Conservation (phyloP, 805 yeast species). For the Candida michaelii region DNA sequence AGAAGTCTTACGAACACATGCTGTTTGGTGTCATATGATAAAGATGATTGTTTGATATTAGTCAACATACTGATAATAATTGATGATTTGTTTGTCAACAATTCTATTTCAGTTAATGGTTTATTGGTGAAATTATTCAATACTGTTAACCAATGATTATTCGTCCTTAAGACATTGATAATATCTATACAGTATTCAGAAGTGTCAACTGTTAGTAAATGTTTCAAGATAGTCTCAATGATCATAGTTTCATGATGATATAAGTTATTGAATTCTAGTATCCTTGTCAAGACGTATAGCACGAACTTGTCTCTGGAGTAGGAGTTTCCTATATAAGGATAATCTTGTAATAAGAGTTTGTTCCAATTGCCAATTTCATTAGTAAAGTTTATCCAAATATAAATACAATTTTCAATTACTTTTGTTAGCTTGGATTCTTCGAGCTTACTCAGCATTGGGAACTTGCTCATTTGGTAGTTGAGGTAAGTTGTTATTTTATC, state of each 20-base stretch:
- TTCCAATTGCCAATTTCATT: slow-evolving; percentile 32
- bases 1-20: slow-evolving; percentile 13
- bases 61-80: slow-evolving; percentile 5
- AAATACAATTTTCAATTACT: slow-evolving; percentile 27
- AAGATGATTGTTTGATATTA: background rate
- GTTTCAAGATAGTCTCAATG: slow-evolving; percentile 21
- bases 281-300: slow-evolving; percentile 26
- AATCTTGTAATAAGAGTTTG: slow-evolving; percentile 34
- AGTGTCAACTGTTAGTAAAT: slow-evolving; percentile 25
- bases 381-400: slow-evolving; percentile 29
- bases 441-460: slow-evolving; percentile 25
- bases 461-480: slow-evolving; percentile 34
- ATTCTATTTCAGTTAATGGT: slow-evolving; percentile 9
- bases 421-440: slow-evolving; percentile 22
- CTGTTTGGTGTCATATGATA: slow-evolving; percentile 3
- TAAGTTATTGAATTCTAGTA: slow-evolving; percentile 22
- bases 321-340: slow-evolving; percentile 39
- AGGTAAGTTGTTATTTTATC: slow-evolving; percentile 16
- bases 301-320: slow-evolving; percentile 36
- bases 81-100: slow-evolving; percentile 9
- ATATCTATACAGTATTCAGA: slow-evolving; percentile 27
- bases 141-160: background rate
- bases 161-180: slow-evolving; percentile 8
- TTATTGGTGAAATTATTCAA: slow-evolving; percentile 6
- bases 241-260: slow-evolving; percentile 24